Conservation (phyloP, 2,329 filamentous ascomycete species). For the Atkinsonella texensis region DNA sequence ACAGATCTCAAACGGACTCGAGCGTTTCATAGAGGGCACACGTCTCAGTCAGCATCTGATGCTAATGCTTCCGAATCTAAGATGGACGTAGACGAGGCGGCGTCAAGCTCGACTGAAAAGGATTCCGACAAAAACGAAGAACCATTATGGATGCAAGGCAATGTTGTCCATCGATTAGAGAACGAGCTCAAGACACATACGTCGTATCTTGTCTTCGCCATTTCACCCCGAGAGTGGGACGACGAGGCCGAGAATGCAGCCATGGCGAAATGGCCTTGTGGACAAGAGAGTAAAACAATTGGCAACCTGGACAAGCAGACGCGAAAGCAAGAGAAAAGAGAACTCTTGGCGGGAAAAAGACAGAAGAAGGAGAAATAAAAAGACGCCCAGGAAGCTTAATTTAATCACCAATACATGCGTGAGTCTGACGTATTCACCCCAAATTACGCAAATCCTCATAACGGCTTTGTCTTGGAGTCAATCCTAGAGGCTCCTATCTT, state of each 20-base stretch:
- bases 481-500: background rate
- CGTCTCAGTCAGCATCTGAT: constrained; percentile 14
- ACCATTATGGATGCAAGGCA: constrained; percentile 63
- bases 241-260: constrained; percentile 66
- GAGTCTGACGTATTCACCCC: background rate
- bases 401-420: background rate
- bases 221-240: constrained; percentile 77
- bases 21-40: constrained; percentile 43
- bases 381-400: constrained; percentile 9
- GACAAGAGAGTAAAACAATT: constrained; percentile 38
- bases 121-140: constrained; percentile 13
- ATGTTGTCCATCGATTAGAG: constrained; percentile 69
- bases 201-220: constrained; percentile 89
- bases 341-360: constrained; percentile 35
- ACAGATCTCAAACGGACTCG: constrained; percentile 60
- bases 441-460: background rate
- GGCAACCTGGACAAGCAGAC: constrained; percentile 41
- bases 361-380: constrained; percentile 22
- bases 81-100: constrained; percentile 27
- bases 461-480: background rate
- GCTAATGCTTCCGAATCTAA: constrained; percentile 20
- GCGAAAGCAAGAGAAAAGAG: constrained; percentile 44
- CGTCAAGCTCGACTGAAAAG: constrained; percentile 4
- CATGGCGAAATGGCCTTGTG: constrained; percentile 50
- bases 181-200: constrained; percentile 90